Percentiles rank a stretch among this genome's conserved stretches.
Conservation (phyloP, 2,329 filamentous ascomycete genomes). For the Drechslera avenae region DNA sequence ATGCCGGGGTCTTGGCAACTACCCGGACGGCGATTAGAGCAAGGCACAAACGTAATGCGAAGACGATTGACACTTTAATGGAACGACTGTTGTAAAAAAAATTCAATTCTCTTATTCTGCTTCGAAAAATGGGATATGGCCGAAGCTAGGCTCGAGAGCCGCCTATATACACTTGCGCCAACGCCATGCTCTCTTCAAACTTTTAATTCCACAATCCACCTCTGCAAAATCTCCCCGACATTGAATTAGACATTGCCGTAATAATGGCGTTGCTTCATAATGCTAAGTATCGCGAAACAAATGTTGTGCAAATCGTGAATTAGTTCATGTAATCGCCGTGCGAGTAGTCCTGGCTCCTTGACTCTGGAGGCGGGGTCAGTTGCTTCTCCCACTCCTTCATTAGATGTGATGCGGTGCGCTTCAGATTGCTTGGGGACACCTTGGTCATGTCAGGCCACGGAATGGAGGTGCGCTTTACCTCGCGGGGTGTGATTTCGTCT, state of each 20-base stretch:
- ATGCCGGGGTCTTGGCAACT: constrained; percentile 35
- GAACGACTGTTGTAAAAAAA: not conserved
- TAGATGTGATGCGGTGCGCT: constrained; percentile 79
- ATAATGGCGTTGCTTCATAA: constrained; percentile 41
- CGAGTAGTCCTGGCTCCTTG: constrained; percentile 36
- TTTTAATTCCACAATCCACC: constrained; percentile 29
- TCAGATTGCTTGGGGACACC: constrained; percentile 75
- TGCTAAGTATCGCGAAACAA: constrained; percentile 13
- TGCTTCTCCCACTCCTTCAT: constrained; percentile 93
- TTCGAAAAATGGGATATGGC: constrained; percentile 10
- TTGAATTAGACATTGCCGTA: constrained; percentile 37
- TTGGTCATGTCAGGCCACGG: constrained; percentile 75
- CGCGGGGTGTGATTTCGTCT: constrained; percentile 26
- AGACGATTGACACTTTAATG: not conserved
- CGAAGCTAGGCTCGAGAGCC: constrained; percentile 17
- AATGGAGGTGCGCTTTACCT: constrained; percentile 49
- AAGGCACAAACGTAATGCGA: no score
- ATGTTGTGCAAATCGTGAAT: constrained; percentile 6
- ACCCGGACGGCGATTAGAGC: not conserved
- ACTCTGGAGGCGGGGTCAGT: constrained; percentile 58
- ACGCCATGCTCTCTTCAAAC: constrained; percentile 20
- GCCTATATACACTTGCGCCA: constrained; percentile 16
- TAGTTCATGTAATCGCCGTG: constrained; percentile 43
- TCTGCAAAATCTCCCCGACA: constrained; percentile 13
- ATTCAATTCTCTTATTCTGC: constrained; percentile 16